These are phyloP conservation scores for Pseudopithomyces chartarum DNA, from an alignment of 2,329 filamentous ascomycete genomes.

Conservation along the genomic window DNA sequence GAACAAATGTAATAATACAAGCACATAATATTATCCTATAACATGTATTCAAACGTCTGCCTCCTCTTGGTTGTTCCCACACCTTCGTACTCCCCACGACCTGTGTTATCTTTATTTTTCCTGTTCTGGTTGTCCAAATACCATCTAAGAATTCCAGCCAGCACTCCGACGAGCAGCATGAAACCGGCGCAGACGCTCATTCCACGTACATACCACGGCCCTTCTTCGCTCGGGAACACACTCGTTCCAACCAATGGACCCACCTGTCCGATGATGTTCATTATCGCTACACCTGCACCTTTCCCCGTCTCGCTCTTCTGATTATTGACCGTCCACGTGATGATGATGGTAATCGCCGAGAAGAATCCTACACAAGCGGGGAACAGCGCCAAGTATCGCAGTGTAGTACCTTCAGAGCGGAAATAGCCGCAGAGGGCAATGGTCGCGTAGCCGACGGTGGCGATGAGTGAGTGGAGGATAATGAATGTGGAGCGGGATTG, in stretches of 20 bases:
- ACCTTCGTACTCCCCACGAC: constrained; percentile 28
- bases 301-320: constrained; percentile 71
- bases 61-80: constrained; percentile 28
- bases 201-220: constrained; percentile 55
- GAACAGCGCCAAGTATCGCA: constrained; percentile 76
- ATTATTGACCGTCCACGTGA: constrained; percentile 90
- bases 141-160: constrained; percentile 51
- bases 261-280: constrained; percentile 82
- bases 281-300: constrained; percentile 76
- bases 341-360: constrained; percentile 79
- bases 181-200: constrained; percentile 57
- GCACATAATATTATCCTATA: constrained; percentile 16
- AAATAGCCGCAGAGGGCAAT: constrained; percentile 65
- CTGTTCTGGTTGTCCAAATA: constrained; percentile 42
- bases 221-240: constrained; percentile 58
- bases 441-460: constrained; percentile 63
- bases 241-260: constrained; percentile 67
- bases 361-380: constrained; percentile 85
- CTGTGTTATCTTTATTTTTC: constrained; percentile 9
- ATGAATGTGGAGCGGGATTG: constrained; percentile 69
- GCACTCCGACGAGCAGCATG: constrained; percentile 53
- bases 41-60: constrained; percentile 35
- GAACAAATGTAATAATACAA: too few relatives aligned
- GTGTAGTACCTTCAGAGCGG: constrained; percentile 20
- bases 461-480: constrained; percentile 70